Conservation (phyloP, 2,329 filamentous ascomycete species). For the Ophiobolus disseminans region DNA sequence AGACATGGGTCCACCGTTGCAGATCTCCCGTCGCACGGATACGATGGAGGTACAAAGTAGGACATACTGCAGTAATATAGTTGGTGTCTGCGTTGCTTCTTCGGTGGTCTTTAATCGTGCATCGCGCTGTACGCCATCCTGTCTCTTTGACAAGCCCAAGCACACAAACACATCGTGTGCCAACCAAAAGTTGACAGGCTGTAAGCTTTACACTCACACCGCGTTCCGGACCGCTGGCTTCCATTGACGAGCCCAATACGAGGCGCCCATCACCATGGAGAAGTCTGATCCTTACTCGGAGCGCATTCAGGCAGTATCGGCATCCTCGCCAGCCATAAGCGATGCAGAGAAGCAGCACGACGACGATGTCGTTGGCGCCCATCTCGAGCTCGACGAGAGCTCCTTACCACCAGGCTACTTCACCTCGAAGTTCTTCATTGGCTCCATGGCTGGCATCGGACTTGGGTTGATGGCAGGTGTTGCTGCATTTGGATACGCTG, state of each 20-base stretch:
- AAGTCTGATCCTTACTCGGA: background rate
- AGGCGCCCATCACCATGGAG: background rate
- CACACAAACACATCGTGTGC: too few species aligned
- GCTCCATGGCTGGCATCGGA: slow-evolving; percentile 15
- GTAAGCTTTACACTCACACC: too few species aligned
- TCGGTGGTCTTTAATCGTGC: too few species aligned
- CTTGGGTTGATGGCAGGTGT: slow-evolving; percentile 14
- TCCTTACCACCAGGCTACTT: slow-evolving; percentile 20
- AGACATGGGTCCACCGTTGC: slow-evolving; percentile 1
- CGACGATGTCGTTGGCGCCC: slow-evolving; percentile 1
- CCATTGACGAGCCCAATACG: too few species aligned
- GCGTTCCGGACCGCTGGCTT: too few species aligned
- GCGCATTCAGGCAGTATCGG: background rate
- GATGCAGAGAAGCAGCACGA: slow-evolving; percentile 5
- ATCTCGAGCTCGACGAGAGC: slow-evolving; percentile 14
- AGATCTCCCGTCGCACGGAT: background rate
- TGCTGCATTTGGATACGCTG: slow-evolving; percentile 20
- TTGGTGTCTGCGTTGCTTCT: too few species aligned
- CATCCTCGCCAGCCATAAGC: slow-evolving; percentile 1
- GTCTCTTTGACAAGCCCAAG: too few species aligned
- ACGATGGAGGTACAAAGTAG: background rate
- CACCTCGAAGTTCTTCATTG: slow-evolving; percentile 16
- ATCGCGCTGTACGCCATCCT: too few species aligned
- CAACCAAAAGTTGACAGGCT: too few species aligned
- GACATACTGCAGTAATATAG: background rate